Conservation (phyloP, 2,329 filamentous ascomycete genomes). For the Xylaria sp. region DNA sequence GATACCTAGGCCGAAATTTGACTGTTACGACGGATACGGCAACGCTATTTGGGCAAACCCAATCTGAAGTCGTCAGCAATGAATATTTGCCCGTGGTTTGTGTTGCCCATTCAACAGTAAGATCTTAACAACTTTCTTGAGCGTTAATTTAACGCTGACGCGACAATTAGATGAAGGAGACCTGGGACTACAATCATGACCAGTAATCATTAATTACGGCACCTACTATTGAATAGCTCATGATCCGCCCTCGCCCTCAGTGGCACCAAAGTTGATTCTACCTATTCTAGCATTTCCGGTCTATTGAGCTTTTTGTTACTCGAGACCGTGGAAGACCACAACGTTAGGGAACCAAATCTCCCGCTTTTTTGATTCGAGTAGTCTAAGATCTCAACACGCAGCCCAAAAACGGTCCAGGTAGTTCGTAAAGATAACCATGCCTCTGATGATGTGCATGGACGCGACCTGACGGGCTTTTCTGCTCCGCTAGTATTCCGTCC, state of each 20-base stretch:
- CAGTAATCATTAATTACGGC: not conserved
- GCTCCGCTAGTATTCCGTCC: not conserved
- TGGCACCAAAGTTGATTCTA: not conserved
- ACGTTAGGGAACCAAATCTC: not conserved
- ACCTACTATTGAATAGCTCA: not conserved
- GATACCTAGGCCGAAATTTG: not conserved
- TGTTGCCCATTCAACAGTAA: not conserved
- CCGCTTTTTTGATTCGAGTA: not conserved
- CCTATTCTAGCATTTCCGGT: not conserved
- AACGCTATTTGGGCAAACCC: not conserved
- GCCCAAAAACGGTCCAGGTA: not conserved
- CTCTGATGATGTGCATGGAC: not conserved
- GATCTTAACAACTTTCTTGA: not conserved
- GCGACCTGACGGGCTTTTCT: not conserved
- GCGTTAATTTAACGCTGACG: not conserved
- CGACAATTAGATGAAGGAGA: not conserved
- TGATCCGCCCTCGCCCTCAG: not conserved
- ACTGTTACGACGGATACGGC: not conserved
- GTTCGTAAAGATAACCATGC: not conserved
- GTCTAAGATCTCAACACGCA: not conserved
- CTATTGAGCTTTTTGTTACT: not conserved
- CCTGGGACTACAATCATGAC: not conserved
- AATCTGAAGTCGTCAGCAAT: not conserved
- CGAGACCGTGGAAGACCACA: not conserved
- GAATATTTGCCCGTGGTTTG: not conserved